These are phyloP conservation scores for Fonsecaea multimorphosa DNA, from an alignment of 2,329 filamentous ascomycete genomes.

Conservation along the genomic window DNA sequence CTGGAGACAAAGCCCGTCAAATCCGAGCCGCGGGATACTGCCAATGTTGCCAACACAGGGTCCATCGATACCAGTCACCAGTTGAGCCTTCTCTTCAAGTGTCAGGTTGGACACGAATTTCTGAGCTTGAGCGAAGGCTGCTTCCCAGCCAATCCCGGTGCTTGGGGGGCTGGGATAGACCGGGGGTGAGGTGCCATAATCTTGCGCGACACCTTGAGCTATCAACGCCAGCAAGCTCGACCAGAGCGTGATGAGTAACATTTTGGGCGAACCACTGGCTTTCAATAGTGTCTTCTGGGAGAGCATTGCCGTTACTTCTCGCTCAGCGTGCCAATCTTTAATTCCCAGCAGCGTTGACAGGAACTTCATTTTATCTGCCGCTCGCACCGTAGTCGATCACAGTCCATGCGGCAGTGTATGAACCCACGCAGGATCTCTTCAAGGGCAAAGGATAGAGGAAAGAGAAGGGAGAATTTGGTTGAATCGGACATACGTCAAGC, in stretches of 20 bases:
- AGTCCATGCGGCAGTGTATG: background rate
- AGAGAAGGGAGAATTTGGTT: background rate
- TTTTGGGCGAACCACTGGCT: constrained; percentile 4
- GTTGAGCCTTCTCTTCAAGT: constrained; percentile 52
- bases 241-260: constrained; percentile 18
- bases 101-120: constrained; percentile 50
- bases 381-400: background rate
- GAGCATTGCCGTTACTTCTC: background rate
- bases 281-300: background rate
- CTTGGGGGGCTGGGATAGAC: constrained; percentile 36
- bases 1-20: constrained; percentile 44
- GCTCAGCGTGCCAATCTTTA: background rate
- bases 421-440: background rate
- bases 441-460: background rate
- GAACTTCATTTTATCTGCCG: constrained; percentile 10
- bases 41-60: constrained; percentile 47
- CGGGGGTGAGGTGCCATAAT: constrained; percentile 28
- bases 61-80: constrained; percentile 44
- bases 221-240: constrained; percentile 18
- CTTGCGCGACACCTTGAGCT: constrained; percentile 22
- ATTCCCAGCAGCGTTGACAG: background rate
- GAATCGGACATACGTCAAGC: constrained; percentile 2
- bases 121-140: constrained; percentile 47
- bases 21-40: constrained; percentile 43
- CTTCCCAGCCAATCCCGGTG: constrained; percentile 46